Conservation (phyloP, 2,329 filamentous ascomycete species). For the Hymenoscyphus fructigenus region DNA sequence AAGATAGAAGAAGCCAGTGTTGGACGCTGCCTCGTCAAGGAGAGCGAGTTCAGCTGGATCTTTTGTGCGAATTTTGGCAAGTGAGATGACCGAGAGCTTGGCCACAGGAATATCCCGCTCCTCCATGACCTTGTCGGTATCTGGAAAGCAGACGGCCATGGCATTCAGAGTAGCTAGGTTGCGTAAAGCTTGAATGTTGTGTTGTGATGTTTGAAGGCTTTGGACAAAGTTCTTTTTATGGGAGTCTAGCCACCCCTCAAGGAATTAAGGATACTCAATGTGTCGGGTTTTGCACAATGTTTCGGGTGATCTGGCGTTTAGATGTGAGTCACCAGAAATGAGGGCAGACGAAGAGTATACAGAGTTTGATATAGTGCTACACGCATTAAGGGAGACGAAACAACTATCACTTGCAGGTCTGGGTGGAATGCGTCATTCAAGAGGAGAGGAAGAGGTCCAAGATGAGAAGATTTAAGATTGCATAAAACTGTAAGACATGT, state of each 20-base stretch:
- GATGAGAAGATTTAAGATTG: too few relatives aligned
- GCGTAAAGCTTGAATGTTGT: not conserved
- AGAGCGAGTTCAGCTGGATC: constrained; percentile 20
- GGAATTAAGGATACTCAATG: too few relatives aligned
- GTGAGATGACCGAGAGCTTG: constrained; percentile 19
- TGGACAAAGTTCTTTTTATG: constrained; percentile 12
- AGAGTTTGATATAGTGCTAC: too few relatives aligned
- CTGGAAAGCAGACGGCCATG: constrained; percentile 14
- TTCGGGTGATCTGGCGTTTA: too few relatives aligned
- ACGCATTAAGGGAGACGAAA: too few relatives aligned
- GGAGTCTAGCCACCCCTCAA: not conserved
- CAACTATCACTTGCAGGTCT: too few relatives aligned
- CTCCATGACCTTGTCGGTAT: constrained; percentile 17
- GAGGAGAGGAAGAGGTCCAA: too few relatives aligned
- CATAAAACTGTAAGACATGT: too few relatives aligned
- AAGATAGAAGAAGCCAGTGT: constrained; percentile 23
- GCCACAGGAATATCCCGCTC: constrained; percentile 17
- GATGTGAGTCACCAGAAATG: too few relatives aligned
- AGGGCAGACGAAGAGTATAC: too few relatives aligned
- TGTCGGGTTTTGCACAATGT: too few relatives aligned
- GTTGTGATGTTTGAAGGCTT: not conserved
- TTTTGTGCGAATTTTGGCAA: constrained; percentile 19
- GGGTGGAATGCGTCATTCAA: too few relatives aligned
- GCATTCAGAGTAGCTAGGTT: not conserved
- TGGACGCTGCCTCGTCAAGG: constrained; percentile 17